These are phyloP conservation scores for Ceratocystis colombiana DNA, from an alignment of 2,329 filamentous ascomycete species.

Conservation along the genomic window DNA sequence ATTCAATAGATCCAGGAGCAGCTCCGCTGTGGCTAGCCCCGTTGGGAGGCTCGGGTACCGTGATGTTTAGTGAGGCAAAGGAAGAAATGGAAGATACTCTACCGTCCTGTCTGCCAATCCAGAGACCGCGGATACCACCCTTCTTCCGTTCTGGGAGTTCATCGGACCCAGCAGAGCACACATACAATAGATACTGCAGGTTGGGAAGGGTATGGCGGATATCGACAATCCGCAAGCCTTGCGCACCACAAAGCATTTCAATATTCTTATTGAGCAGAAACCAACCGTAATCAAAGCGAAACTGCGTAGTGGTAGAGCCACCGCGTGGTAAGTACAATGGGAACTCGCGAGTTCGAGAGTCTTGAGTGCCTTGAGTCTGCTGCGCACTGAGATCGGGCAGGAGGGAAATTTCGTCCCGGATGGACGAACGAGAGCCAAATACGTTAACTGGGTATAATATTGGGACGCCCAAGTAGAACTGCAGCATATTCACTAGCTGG, in stretches of 20 bases:
- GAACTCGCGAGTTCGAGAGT: conserved; percentile 55
- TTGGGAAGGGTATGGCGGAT: conserved; percentile 89
- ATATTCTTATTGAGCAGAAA: conserved; percentile 97
- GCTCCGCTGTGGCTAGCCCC: not conserved
- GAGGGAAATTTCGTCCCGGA: conserved; percentile 63
- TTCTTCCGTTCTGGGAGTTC: conserved; percentile 52
- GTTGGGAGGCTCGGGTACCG: not conserved
- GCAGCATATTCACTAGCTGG: conserved; percentile 62
- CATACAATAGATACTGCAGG: conserved; percentile 82
- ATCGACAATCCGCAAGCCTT: conserved; percentile 72
- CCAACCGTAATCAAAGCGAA: conserved; percentile 90
- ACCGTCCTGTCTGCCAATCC: conserved; percentile 34
- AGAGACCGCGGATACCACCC: conserved; percentile 51
- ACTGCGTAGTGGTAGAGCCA: conserved; percentile 59
- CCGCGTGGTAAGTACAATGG: conserved; percentile 61
- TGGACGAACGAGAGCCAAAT: conserved; percentile 62
- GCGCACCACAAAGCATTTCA: conserved; percentile 54
- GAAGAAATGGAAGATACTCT: not conserved
- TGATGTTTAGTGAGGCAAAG: not conserved
- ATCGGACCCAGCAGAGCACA: conserved; percentile 67
- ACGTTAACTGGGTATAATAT: conserved; percentile 70
- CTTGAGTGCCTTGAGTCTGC: conserved; percentile 14
- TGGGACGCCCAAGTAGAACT: conserved; percentile 68
- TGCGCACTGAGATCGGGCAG: conserved; percentile 37
- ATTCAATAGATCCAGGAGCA: not conserved